Base-by-base conservation (phyloP, 1,139 yeast species). In the Geotrichum fermentans region DNA sequence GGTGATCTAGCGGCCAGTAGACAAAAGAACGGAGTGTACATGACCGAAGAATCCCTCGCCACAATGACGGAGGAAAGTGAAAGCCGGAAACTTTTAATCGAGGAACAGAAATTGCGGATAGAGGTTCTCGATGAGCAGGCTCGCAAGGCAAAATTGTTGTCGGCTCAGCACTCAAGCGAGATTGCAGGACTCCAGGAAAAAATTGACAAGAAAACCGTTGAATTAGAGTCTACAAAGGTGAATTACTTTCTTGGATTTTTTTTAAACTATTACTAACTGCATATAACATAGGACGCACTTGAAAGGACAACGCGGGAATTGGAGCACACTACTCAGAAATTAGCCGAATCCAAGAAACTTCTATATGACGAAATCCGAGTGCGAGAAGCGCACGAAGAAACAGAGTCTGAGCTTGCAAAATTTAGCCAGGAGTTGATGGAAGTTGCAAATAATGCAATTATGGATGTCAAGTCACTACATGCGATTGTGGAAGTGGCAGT, bases 1-100 rank as follows among this genome's bases (percentile, higher is more conserved):
- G 74, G 75, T 42, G 86, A 87, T 59, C 68, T 85, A 47, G 66
- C 69, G 41, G 83, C 89, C 0, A 73, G 86, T 0, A 69, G 87
- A 52, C 72, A 69, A 50, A 82, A 80, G 58, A 81, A 79, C 59
- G 90, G 90, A 2, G 74, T 83, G n/a, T 82, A 75, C 61, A 67
- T 83, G 57, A 76, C 82, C 34, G 74, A 73, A 41, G 75, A 72
- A 26, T 42, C 41, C 13, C 40, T 40, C 38, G 34, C 40, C 24
- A 34, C 34, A 16, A 32, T 38, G 41, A 50, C 43, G 2, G 73
- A 70, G 8, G 74, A 72, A 51, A 70, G 67, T 55, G 76, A 72
- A 60, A 73, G 73, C 59, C 36, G 46, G 4, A 29, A 39, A n/a
- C 43, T 49, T 10, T 47, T 40, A 6, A 64, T 73, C 10, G 76